Conservation (phyloP, 139 green algal species). For the Spirogloea muscicola region DNA sequence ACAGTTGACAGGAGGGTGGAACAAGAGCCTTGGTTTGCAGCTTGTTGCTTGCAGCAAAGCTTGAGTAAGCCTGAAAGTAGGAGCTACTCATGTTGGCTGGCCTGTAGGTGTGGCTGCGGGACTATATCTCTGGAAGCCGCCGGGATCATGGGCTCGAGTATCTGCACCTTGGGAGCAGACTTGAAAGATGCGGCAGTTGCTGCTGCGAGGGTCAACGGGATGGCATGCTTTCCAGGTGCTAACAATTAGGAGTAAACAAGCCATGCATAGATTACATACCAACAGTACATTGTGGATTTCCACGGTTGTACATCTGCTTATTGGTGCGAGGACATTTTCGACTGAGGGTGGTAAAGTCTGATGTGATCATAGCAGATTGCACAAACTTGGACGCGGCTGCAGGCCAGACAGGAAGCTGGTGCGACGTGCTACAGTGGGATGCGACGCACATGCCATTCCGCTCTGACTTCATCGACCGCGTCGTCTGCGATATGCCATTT, state of each 20-base stretch:
- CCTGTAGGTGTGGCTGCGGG: conserved; percentile 24
- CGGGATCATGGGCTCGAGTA: background rate
- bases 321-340: background rate
- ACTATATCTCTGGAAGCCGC: conserved; percentile 27
- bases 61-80: no score
- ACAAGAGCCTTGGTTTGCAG: no score
- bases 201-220: background rate
- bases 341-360: background rate
- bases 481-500: conserved; percentile 45
- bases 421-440: conserved; percentile 34
- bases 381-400: background rate
- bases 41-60: no score
- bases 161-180: conserved; percentile 2
- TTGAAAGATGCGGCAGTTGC: background rate
- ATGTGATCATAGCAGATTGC: background rate
- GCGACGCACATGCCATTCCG: conserved; percentile 24
- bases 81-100: no score
- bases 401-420: background rate
- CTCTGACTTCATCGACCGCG: conserved; percentile 23
- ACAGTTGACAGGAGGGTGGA: no score
- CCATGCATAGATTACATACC: no score
- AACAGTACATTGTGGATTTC: no score
- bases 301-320: background rate
- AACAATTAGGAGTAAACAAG: no score
- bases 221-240: no score